A percentile compares a stretch with the other conserved stretches of the same genome.
Evolutionary conservation across 2,329 filamentous ascomycete genomes (phyloP).

Genomic region (Colletotrichum tofieldiae): DNA sequence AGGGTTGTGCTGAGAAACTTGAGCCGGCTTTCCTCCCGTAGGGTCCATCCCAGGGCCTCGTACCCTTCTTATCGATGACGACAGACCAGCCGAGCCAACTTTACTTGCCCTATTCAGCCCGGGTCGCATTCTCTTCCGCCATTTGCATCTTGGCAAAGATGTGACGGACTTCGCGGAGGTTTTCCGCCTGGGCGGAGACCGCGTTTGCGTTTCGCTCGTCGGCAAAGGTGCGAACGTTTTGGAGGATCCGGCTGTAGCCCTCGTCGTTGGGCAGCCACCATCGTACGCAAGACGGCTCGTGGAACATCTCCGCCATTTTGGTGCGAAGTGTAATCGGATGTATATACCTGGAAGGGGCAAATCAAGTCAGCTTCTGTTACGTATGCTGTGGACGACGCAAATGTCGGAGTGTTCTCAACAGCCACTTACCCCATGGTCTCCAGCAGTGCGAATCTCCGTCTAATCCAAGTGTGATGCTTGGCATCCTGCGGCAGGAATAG

Average conservation of each 20-base stretch:
- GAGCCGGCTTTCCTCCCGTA: neutral
- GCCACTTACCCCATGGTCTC: slow-evolving; percentile 83
- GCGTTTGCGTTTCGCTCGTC: slow-evolving; percentile 79
- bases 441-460: slow-evolving; percentile 82
- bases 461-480: slow-evolving; percentile 83
- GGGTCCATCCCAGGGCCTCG: neutral
- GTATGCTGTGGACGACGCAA: slow-evolving; percentile 11
- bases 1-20: neutral
- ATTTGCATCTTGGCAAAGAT: slow-evolving; percentile 76
- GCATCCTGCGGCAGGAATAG: slow-evolving; percentile 85
- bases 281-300: slow-evolving; percentile 77
- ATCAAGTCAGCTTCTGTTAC: slow-evolving; percentile 15
- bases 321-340: slow-evolving; percentile 82
- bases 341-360: slow-evolving; percentile 77
- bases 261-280: slow-evolving; percentile 95
- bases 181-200: slow-evolving; percentile 72
- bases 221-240: slow-evolving; percentile 84
- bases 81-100: neutral
- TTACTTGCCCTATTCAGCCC: neutral
- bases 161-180: slow-evolving; percentile 81
- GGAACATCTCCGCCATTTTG: slow-evolving; percentile 84
- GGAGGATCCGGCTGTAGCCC: slow-evolving; percentile 80
- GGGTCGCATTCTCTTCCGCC: slow-evolving; percentile 33
- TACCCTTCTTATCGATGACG: neutral
- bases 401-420: slow-evolving; percentile 24